Conservation (phyloP, 148 eudicot genomes). For the Mesembryanthemum crystallinum region DNA sequence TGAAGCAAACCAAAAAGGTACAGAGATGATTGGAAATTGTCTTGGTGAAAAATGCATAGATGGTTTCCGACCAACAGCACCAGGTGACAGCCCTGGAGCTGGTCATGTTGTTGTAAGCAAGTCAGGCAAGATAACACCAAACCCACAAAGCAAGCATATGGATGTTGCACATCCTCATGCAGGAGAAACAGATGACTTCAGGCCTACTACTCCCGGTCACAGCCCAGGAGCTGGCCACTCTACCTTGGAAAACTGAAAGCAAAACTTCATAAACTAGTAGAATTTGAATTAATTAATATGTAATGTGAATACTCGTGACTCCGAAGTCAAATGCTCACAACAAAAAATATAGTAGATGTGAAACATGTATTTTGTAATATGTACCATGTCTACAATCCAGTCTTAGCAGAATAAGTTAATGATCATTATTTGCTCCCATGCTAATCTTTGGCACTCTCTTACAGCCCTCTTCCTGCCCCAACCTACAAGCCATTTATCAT, state of each 20-base stretch:
- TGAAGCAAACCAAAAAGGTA: background rate
- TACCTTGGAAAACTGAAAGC: slow-evolving; percentile 16
- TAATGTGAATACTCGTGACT: background rate
- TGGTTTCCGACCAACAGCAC: slow-evolving; percentile 24
- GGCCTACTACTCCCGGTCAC: slow-evolving; percentile 47
- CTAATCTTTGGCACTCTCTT: background rate
- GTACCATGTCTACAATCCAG: slow-evolving; percentile 5
- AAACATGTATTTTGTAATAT: background rate
- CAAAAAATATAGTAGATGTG: slow-evolving; percentile 8
- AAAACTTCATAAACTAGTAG: slow-evolving; percentile 29
- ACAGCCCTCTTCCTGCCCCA: background rate
- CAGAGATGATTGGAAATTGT: slow-evolving; percentile 8
- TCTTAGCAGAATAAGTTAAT: background rate
- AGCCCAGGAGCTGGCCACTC: slow-evolving; percentile 65
- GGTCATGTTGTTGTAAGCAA: slow-evolving; percentile 18
- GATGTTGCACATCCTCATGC: slow-evolving; percentile 16
- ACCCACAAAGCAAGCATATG: slow-evolving; percentile 12
- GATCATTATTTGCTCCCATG: background rate
- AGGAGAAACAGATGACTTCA: slow-evolving; percentile 29
- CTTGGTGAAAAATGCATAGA: slow-evolving; percentile 19
- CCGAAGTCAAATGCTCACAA: background rate
- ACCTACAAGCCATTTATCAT: background rate
- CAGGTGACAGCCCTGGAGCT: slow-evolving; percentile 29
- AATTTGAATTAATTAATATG: background rate
- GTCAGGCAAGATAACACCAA: slow-evolving; percentile 5